Base-by-base conservation (phyloP, 1,139 yeast genomes). In the Magnusiomyces ingens region DNA sequence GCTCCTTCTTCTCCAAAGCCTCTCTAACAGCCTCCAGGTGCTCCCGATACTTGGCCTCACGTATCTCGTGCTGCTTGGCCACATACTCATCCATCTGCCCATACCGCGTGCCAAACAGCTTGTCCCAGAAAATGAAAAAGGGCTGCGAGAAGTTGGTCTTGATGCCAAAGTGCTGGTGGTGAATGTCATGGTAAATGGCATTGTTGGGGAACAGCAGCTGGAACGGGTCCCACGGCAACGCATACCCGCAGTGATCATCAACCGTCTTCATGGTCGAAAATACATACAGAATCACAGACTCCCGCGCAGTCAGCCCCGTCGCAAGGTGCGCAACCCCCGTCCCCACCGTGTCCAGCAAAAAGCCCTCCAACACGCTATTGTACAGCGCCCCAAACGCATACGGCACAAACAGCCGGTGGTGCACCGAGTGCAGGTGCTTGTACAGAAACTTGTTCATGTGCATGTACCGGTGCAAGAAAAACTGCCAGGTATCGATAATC, bases 191-290 rank as follows among this genome's bases (percentile, higher is more conserved):
- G 69, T 90, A 93, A 42, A 90, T 85, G 12, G 98, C 88, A 65
- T 93, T 91, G 72, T 93, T 93, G 58, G 98, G 98, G 77, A 93
- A 93, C 15, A 91, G 55, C 45, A 81, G 67, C 73, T 93, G 99
- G 75, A 93, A 86, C 37, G 91, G 82, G 68, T 93, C 99, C 68
- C 74, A 86, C 17, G 98, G 99, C 56, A 93, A 74, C 48, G 90
- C 82, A 70, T 91, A 93, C 18, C 99, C 99, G 70, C 98, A 93
- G 70, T 93, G 99, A 69, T 93, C 99, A 69, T 93, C 99, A 51
- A 93, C 96, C 1, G 99, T 93, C 71, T 93, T 93, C 78, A 93
- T 71, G 4, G 99, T 93, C 15, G 96, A 87, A 68, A 93, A 88
- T 2, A 93, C 83, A 71, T 77, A 93, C 56, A 93, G 74, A 19